These are phyloP conservation scores for Thalassiosira profunda DNA, from an alignment of 108 stramenopile genomes.

Conservation along the genomic window DNA sequence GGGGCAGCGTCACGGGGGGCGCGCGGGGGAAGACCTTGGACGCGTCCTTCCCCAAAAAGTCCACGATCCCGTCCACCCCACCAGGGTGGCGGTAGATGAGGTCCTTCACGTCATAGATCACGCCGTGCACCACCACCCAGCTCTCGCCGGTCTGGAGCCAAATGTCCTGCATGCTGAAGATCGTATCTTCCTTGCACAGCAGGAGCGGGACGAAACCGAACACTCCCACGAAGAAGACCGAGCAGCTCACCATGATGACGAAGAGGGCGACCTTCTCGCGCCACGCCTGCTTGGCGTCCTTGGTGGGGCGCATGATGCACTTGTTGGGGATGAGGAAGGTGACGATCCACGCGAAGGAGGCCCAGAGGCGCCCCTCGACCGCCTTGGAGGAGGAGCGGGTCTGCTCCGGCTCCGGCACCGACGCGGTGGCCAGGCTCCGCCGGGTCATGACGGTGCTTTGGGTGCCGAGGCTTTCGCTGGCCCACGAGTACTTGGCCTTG, in stretches of 20 bases:
- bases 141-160: slow-evolving; percentile 54
- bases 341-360: slow-evolving; percentile 31
- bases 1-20: slow-evolving; percentile 49
- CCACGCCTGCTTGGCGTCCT: slow-evolving; percentile 61
- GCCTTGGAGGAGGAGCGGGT: not conserved
- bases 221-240: slow-evolving; percentile 54
- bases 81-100: slow-evolving; percentile 61
- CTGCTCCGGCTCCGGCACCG: slow-evolving; percentile 33
- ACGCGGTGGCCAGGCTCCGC: slow-evolving; percentile 30
- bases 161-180: slow-evolving; percentile 42
- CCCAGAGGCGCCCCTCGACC: slow-evolving; percentile 28
- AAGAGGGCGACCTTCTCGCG: slow-evolving; percentile 59
- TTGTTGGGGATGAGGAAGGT: slow-evolving; percentile 54
- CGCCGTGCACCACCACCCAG: slow-evolving; percentile 52
- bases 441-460: slow-evolving; percentile 50
- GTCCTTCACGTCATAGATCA: slow-evolving; percentile 60
- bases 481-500: slow-evolving; percentile 58
- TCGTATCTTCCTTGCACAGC: slow-evolving; percentile 46
- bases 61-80: slow-evolving; percentile 53
- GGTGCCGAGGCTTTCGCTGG: slow-evolving; percentile 30
- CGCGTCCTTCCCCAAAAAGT: slow-evolving; percentile 59
- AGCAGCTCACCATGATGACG: slow-evolving; percentile 50
- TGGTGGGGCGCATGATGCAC: slow-evolving; percentile 43
- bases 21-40: slow-evolving; percentile 60
- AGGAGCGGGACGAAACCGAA: slow-evolving; percentile 61